A percentile compares a stretch with the other conserved stretches of the same genome.
These are phyloP conservation scores for Penicillium coprophilum DNA, from an alignment of 495 filamentous ascomycete genomes.

Conservation along the genomic window DNA sequence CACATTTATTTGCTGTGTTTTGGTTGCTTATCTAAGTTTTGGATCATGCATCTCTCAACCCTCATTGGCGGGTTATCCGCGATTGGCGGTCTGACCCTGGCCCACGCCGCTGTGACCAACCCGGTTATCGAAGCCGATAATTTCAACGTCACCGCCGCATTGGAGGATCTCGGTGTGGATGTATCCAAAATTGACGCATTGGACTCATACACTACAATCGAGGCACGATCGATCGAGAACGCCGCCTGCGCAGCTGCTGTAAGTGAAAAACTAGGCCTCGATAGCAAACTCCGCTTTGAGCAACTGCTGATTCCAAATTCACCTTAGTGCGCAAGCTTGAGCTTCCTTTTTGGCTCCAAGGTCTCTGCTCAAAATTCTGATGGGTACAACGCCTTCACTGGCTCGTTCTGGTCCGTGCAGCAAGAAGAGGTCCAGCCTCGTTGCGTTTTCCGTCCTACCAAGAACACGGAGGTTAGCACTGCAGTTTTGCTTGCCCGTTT, in stretches of 20 bases:
- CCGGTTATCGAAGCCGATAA: conserved; percentile 9
- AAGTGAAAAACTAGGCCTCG: conserved; percentile 3
- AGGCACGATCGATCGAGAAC: conserved; percentile 13
- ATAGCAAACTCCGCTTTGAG: neutral
- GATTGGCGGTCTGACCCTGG: conserved; percentile 6
- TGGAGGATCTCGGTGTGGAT: conserved; percentile 18
- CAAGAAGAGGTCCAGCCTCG: conserved; percentile 34
- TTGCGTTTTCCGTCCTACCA: conserved; percentile 27
- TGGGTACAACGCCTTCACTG: conserved; percentile 23
- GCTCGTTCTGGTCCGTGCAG: conserved; percentile 50
- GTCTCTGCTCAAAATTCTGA: conserved; percentile 11
- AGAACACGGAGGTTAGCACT: conserved; percentile 25
- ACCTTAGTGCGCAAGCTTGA: conserved; percentile 19
- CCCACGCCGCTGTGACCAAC: neutral
- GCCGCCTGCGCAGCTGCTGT: conserved; percentile 17
- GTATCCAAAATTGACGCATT: conserved; percentile 20
- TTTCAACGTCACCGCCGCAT: conserved; percentile 19
- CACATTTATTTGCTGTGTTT: neutral
- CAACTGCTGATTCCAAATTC: neutral
- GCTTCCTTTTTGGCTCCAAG: conserved; percentile 18
- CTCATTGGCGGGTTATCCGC: conserved; percentile 15
- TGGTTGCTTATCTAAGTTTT: neutral
- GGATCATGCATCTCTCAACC: conserved; percentile 12
- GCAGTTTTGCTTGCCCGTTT: conserved; percentile 21
- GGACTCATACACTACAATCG: conserved; percentile 7